Evolutionary conservation across 805 yeast species (phyloP).

Genomic region (Yamadazyma sp.): DNA sequence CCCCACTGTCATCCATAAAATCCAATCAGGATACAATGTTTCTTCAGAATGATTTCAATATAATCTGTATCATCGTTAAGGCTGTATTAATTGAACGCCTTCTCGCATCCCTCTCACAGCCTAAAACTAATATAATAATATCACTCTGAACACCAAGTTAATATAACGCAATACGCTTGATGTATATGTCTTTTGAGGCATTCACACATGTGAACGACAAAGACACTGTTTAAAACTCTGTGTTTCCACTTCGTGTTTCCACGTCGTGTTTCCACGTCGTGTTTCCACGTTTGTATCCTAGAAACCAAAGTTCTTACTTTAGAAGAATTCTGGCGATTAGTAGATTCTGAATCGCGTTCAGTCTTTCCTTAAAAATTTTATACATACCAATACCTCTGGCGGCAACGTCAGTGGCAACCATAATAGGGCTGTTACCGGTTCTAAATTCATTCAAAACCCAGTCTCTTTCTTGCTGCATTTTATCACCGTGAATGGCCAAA

Average conservation of each 20-base stretch:
- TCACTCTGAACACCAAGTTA: too few species aligned
- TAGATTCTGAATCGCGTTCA: conserved; percentile 8
- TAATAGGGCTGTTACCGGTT: conserved; percentile 88
- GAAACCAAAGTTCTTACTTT: too few species aligned
- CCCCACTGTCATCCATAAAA: conserved; percentile 12
- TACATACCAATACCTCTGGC: conserved; percentile 99
- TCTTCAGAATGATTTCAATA: conserved; percentile 2
- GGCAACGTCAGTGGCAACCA: conserved; percentile 99
- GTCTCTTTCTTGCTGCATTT: conserved; percentile 96
- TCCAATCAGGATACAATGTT: conserved; percentile 3
- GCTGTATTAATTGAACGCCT: too few species aligned
- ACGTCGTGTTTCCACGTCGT: too few species aligned
- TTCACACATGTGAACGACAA: too few species aligned
- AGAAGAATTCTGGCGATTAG: conserved; percentile 4
- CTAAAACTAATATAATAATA: too few species aligned
- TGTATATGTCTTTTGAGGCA: too few species aligned
- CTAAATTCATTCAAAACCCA: conserved; percentile 96
- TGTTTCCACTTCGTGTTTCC: too few species aligned
- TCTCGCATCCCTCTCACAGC: too few species aligned
- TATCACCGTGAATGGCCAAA: conserved; percentile 97
- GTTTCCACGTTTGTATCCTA: conserved; percentile 12
- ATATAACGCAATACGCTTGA: too few species aligned
- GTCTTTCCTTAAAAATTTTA: conserved; percentile 11
- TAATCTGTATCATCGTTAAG: too few species aligned
- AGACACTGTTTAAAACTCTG: too few species aligned